A percentile compares a stretch with the other conserved stretches of the same genome.
These are phyloP conservation scores for Hortaea werneckii DNA, from an alignment of 2,329 filamentous ascomycete genomes.

Conservation along the genomic window DNA sequence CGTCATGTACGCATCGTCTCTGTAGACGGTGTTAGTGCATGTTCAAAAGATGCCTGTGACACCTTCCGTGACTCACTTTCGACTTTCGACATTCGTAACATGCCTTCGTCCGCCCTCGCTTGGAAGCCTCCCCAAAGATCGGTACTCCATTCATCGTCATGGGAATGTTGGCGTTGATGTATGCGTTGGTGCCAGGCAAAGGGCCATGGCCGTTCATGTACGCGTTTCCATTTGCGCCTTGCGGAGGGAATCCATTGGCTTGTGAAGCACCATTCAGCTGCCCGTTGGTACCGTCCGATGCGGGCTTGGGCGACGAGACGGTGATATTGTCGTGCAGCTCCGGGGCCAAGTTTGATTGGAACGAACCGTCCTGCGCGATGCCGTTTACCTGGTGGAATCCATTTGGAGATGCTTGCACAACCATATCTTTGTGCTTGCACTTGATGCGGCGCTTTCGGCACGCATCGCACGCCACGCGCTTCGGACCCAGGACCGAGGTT, in stretches of 20 bases:
- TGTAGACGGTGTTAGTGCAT: constrained; percentile 21
- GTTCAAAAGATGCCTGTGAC: too few relatives aligned
- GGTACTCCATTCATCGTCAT: constrained; percentile 47
- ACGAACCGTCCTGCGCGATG: constrained; percentile 8
- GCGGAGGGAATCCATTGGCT: constrained; percentile 3
- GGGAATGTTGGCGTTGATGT: constrained; percentile 25
- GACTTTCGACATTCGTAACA: constrained; percentile 58
- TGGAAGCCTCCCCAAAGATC: constrained; percentile 41
- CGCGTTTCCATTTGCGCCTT: constrained; percentile 4
- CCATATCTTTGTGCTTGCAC: constrained; percentile 53
- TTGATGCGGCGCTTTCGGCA: constrained; percentile 52
- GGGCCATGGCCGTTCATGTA: constrained; percentile 6
- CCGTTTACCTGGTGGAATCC: constrained; percentile 6
- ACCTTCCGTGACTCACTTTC: constrained; percentile 44
- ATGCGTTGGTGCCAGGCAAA: constrained; percentile 22
- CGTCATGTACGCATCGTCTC: constrained; percentile 58
- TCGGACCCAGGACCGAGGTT: constrained; percentile 49
- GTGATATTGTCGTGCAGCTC: constrained; percentile 21
- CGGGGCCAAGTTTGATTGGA: constrained; percentile 9
- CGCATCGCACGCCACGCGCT: constrained; percentile 51
- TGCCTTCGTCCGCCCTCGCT: constrained; percentile 45
- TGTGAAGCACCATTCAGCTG: not conserved
- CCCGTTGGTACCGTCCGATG: not conserved
- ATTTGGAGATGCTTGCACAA: constrained; percentile 20
- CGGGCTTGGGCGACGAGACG: constrained; percentile 2